Conservation (phyloP, 371 early-diverging fungal genomes). For the Apophysomyces variabilis region DNA sequence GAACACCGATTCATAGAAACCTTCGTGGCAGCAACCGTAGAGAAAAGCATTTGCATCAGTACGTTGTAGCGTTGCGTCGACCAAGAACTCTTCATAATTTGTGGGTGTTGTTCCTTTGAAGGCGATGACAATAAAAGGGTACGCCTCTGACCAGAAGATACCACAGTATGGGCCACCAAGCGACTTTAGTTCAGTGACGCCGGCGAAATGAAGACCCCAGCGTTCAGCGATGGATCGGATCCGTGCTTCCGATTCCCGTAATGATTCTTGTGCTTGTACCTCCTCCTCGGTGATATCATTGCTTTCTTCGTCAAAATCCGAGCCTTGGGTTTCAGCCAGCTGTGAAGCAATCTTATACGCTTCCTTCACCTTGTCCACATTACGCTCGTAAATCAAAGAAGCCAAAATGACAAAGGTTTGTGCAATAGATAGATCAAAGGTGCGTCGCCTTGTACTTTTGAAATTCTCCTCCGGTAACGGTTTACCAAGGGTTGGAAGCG, state of each 20-base stretch:
- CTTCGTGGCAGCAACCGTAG: conserved; percentile 47
- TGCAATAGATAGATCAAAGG: conserved; percentile 41
- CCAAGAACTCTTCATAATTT: conserved; percentile 49
- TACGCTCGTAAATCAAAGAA: conserved; percentile 50
- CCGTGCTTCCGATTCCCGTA: conserved; percentile 34
- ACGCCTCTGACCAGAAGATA: conserved; percentile 49
- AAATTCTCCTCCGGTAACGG: conserved; percentile 14
- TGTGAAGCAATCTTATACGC: conserved; percentile 22
- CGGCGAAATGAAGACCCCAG: conserved; percentile 52
- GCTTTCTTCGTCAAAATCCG: background rate
- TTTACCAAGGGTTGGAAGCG: conserved; percentile 27
- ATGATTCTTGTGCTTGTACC: conserved; percentile 16
- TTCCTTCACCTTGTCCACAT: conserved; percentile 41
- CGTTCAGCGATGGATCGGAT: conserved; percentile 29
- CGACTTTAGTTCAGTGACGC: conserved; percentile 55
- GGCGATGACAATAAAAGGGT: conserved; percentile 45
- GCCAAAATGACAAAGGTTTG: conserved; percentile 31
- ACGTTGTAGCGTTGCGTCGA: conserved; percentile 45
- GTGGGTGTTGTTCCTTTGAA: conserved; percentile 54
- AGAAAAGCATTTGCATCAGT: conserved; percentile 40
- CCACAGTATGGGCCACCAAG: conserved; percentile 57
- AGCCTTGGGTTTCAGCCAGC: background rate
- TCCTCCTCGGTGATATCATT: background rate
- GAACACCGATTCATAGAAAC: conserved; percentile 47
- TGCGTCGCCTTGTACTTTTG: conserved; percentile 21